Conservation (phyloP, 1,284 basidiomycete species). For the Taiwanofungus camphoratus region DNA sequence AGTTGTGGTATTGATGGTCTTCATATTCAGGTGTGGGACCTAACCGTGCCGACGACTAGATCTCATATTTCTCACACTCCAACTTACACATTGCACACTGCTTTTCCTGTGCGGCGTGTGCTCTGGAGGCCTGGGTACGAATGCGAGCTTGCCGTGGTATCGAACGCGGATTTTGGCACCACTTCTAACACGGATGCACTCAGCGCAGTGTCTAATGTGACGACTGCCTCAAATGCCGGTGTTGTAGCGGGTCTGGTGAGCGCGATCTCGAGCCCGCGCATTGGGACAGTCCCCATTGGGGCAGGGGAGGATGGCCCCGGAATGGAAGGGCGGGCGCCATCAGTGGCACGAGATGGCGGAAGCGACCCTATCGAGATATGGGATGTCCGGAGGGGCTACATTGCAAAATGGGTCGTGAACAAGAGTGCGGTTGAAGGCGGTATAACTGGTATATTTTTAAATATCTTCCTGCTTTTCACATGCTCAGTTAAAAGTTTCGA, state of each 20-base stretch:
- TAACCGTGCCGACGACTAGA: slow-evolving; percentile 43
- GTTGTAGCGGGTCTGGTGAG: slow-evolving; percentile 8
- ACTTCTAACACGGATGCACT: slow-evolving; percentile 17
- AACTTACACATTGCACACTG: slow-evolving; percentile 69
- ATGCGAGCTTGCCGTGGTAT: slow-evolving; percentile 73
- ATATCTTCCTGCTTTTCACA: neutral
- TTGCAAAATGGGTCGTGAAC: slow-evolving; percentile 77
- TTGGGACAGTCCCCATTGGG: slow-evolving; percentile 9
- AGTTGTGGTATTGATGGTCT: too few species aligned
- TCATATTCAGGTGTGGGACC: slow-evolving; percentile 68
- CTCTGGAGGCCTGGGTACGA: slow-evolving; percentile 77
- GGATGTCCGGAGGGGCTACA: slow-evolving; percentile 79
- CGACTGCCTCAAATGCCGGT: slow-evolving; percentile 8
- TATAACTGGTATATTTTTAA: slow-evolving; percentile 50
- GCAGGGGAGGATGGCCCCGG: slow-evolving; percentile 9
- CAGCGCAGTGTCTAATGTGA: slow-evolving; percentile 2
- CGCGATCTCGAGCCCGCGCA: slow-evolving; percentile 17
- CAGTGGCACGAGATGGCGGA: slow-evolving; percentile 26
- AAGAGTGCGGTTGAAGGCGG: slow-evolving; percentile 61
- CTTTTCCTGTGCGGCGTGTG: slow-evolving; percentile 69
- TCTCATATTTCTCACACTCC: slow-evolving; percentile 56
- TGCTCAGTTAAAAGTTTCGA: neutral
- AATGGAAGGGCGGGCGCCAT: slow-evolving; percentile 14
- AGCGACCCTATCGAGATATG: slow-evolving; percentile 77
- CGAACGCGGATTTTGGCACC: slow-evolving; percentile 54